These are phyloP conservation scores for Botrytis squamosa DNA, from an alignment of 2,329 filamentous ascomycete species.

Conservation along the genomic window DNA sequence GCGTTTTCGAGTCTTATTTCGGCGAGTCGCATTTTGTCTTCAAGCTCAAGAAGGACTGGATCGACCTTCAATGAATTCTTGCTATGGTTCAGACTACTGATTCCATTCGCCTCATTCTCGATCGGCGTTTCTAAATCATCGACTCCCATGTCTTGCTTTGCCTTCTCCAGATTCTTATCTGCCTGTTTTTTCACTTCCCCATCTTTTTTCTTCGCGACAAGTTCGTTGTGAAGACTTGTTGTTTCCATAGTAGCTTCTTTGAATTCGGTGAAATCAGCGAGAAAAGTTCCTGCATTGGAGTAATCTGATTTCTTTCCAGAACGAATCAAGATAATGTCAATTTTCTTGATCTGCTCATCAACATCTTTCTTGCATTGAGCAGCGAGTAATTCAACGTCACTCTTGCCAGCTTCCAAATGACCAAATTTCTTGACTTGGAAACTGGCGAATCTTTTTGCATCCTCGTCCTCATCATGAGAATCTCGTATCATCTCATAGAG, in stretches of 20 bases:
- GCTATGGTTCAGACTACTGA: neutral
- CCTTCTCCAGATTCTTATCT: conserved; percentile 8
- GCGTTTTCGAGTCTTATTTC: conserved; percentile 11
- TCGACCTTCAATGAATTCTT: neutral
- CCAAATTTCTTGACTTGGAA: conserved; percentile 24
- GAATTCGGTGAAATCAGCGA: conserved; percentile 20
- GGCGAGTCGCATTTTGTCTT: conserved; percentile 2
- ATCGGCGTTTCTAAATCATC: neutral
- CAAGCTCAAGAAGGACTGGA: neutral
- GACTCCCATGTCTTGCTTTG: conserved; percentile 6
- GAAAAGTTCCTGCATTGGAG: conserved; percentile 2
- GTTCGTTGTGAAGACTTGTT: neutral
- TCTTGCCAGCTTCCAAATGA: conserved; percentile 18
- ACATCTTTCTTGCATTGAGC: conserved; percentile 23
- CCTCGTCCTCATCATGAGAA: conserved; percentile 21
- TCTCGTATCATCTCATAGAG: conserved; percentile 22
- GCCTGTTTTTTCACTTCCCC: conserved; percentile 6
- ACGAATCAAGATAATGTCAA: conserved; percentile 4
- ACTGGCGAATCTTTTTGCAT: conserved; percentile 19
- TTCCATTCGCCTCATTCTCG: neutral
- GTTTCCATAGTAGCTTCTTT: conserved; percentile 14
- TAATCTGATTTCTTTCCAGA: conserved; percentile 2
- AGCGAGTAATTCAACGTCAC: conserved; percentile 19
- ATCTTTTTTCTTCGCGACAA: conserved; percentile 13
- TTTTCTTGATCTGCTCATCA: conserved; percentile 20